Evolutionary conservation across 139 green algal species (phyloP), one percentile per base, ranked within the genome.

Genomic region (Parachlorella kessleri): DNA sequence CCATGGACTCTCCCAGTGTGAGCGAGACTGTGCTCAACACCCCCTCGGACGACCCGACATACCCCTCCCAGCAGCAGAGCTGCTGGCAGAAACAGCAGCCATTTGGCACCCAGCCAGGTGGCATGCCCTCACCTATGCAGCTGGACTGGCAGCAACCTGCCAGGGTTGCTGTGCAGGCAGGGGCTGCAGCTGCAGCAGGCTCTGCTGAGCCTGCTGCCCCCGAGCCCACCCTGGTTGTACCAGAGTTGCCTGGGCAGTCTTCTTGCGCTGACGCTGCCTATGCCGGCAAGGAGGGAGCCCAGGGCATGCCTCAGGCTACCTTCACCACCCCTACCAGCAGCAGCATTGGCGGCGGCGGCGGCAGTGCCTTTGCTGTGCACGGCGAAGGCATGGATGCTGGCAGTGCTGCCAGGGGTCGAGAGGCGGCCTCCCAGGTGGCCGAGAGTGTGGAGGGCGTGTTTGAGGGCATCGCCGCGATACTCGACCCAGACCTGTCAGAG

Each of bases 401-500:
- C 18, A 30, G 39, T 63, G 69, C 69, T 63, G 40, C 28, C 30
- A 23, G n/a, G 24, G 30, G 48, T 18, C 48, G 18, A 18, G 63
- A 68, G 24, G 63, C 26, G 63, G 63, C 24, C 14, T 68, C 63
- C 24, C 75, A 81, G 75, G 75, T 81, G 26, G 42, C 42, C 2
- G 66, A 81, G 32, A 81, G 70, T 32, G 7, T 36, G 30, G 70
- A 10, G 41, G 48, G 35, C 7, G 75, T 85, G 35, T 85, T 83
- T 72, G 36, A n/a, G 4, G 42, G 40, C 23, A 83, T 85, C 42
- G 9, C 53, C 28, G 75, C 69, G 0, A 66, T 85, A 23, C 32
- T 85, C 8, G 81, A 85, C 66, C 70, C 70, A 24, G 66, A 77
- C 30, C 81, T 85, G 54, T n/a, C 70, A 30, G 2, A 21, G 28